Base-by-base conservation (phyloP, 1,139 yeast species). In the Pneumocystis oryctolagi region DNA sequence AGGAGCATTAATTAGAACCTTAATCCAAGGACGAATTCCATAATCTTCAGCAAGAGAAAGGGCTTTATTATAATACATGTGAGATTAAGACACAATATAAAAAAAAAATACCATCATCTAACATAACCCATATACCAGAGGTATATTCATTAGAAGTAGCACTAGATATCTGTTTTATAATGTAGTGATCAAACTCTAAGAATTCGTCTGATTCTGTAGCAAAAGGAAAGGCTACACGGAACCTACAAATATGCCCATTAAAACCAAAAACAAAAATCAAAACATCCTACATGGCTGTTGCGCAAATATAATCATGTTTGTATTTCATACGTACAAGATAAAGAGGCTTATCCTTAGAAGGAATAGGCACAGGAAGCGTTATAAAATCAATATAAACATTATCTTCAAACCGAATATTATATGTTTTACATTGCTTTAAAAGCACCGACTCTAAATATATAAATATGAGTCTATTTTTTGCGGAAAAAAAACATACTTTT, bases 61-160 rank as follows among this genome's bases (percentile, higher is more conserved):
- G 16, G 65, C 65, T 47, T 9, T 25, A 47, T 6, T n/a, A 3
- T 25, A 9, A 12, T 1, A 25, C 12, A 25, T 3, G 12, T 47
- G 25, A 25, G 14, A 3, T 4, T 9, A 47, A 25, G 3, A 47
- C 14, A 2, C 12, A 42, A 8, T 2, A 9, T 25, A 47, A 37
- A 47, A 9, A 25, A 25, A 47, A n/a, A 14, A 47, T 28, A 47
- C 55, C 55, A 37, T 63, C 65, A 18, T 61, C 62, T 30, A 62
- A 32, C n/a, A 60, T 62, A 56, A 63, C 56, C 65, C 65, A 63
- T 28, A 61, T 60, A 1, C 65, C 65, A 14, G 65, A 59, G 14
- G 63, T 62, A 39, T 61, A 53, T 20, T 47, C 53, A 37, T 59
- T 63, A 60, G 63, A 30, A 16, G 62, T 57, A 35, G 65, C 63